Percentiles rank a stretch among this genome's conserved stretches.
These are phyloP conservation scores for Saccharum officinarum DNA, from an alignment of 176 grass and related monocot genomes.

Conservation along the genomic window DNA sequence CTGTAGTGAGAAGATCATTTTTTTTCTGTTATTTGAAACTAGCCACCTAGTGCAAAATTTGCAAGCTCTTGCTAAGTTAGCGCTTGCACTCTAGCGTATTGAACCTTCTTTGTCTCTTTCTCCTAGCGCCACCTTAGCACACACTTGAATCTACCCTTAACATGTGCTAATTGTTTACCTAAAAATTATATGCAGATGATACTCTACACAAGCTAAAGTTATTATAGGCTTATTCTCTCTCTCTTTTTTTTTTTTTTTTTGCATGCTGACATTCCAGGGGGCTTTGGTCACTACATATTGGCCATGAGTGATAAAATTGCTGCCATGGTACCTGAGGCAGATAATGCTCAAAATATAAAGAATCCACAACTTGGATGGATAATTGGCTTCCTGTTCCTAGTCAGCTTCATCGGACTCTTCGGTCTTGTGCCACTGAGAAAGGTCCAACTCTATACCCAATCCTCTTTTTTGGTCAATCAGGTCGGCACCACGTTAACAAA, in stretches of 20 bases:
- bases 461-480: not conserved
- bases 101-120: not conserved
- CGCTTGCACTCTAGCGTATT: not conserved
- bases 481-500: slow-evolving; percentile 17
- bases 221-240: not conserved
- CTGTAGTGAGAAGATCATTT: not conserved
- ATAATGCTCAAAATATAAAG: slow-evolving; percentile 48
- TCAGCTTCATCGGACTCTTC: slow-evolving; percentile 62
- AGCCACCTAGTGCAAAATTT: not conserved
- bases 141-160: not conserved
- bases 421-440: slow-evolving; percentile 53
- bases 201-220: not conserved
- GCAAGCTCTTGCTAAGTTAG: not conserved
- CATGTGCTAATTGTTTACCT: not conserved
- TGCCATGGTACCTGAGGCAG: slow-evolving; percentile 30
- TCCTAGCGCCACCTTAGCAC: not conserved
- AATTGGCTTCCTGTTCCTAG: slow-evolving; percentile 53
- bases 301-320: slow-evolving; percentile 54
- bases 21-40: not conserved
- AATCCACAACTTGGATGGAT: slow-evolving; percentile 49
- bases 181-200: not conserved
- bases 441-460: slow-evolving; percentile 19
- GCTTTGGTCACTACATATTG: slow-evolving; percentile 45
- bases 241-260: not conserved
- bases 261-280: slow-evolving; percentile 33